Conservation (phyloP, 306 rosid species). For the Prunus persica region Prunus_persica_NCBIv2 NC_034013.1:11772501-11773000, state of each 20-base stretch:
- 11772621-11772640: conserved; percentile 38
- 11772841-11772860: conserved; percentile 58
- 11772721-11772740: conserved; percentile 40
- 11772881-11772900: conserved; percentile 19
- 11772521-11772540: conserved; percentile 59
- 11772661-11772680: conserved; percentile 40
- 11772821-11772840: conserved; percentile 46
- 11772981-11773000: neutral
- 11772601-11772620: conserved; percentile 24
- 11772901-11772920: conserved; percentile 16
- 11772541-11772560: conserved; percentile 50
- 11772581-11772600: conserved; percentile 37
- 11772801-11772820: conserved; percentile 42
- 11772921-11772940: conserved; percentile 12
- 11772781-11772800: conserved; percentile 53
- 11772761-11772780: conserved; percentile 33
- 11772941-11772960: neutral
- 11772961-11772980: neutral
- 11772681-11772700: conserved; percentile 35
- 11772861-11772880: conserved; percentile 35
- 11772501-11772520: conserved; percentile 45
- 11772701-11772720: conserved; percentile 32
- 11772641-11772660: conserved; percentile 25
- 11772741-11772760: conserved; percentile 37
- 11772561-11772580: conserved; percentile 63